Base-by-base conservation (phyloP, 345 rosid species). In the Tarenaya hassleriana region DNA sequence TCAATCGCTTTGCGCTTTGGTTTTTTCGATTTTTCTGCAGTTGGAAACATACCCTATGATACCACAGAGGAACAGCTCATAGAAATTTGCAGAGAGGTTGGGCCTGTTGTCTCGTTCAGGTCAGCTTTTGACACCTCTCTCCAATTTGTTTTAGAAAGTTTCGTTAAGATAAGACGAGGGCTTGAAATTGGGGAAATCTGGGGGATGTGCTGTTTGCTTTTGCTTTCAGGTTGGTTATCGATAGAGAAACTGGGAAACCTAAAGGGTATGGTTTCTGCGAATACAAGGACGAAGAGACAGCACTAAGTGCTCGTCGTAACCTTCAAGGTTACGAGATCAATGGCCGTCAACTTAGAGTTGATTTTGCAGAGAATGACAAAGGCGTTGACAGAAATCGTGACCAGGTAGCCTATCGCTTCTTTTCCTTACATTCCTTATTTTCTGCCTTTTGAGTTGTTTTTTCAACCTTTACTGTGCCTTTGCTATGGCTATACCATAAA, bases 201-300 rank as follows among this genome's bases (percentile, higher is more conserved):
- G n/a, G n/a, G n/a, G n/a, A n/a, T 44, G 29, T 56, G 48, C 16
- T 65, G 41, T 16, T 43, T 35, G 20, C 16, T 44, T 51, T 58
- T 10, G 14, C 14, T 52, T 80, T 75, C 86, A 88, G 98, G 71
- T 75, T 92, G 57, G 97, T 92, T 47, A 75, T 79, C 43, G 96
- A 92, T 66, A 81, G 94, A 78, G 98, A 88, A 77, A 92, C 97
- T 41, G 97, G 98, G 38, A 92, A 88, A 59, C 98, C 98, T 9
- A 92, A 88, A 74, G 98, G 98, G 54, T 92, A 92, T 34, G 98
- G 98, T 1, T 92, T 92, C 78, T 92, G 98, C 48, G 98, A 92
- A 67, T 92, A 92, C 65, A 92, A 88, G 64, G 98, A 92, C 72
- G 97, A 88, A 71, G 97, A 92, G 64, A 92, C 98, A 0, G 98